Evolutionary conservation across 768 basidiomycete genomes (phyloP), one percentile per base, ranked within the genome.

Genomic region (Russula vinacea): DNA sequence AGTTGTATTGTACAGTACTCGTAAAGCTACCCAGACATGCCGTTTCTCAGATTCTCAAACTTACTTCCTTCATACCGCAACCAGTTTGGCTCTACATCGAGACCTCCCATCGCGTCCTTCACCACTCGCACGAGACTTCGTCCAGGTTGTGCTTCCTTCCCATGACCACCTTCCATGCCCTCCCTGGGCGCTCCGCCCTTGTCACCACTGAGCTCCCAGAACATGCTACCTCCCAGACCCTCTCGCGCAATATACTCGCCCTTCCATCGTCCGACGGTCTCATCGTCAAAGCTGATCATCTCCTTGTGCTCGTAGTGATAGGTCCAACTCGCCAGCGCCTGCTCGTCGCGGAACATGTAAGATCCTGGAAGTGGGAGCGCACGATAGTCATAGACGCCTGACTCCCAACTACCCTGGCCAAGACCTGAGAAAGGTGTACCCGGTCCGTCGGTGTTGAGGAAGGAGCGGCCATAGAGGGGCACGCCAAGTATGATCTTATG

Each of bases 391-490:
- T 94, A 94, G n/a, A 86, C 83, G 16, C 90, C 90, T 53, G 82
- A 76, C 73, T 98, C 96, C 96, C 96, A 98, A 50, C 83, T 89
- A 39, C 96, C 96, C 55, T 79, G 83, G 5, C 96, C 97, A 50
- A 91, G 73, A 35, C 96, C 95, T 14, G 82, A 82, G 77, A 88
- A 99, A 0, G 89, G 79, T 16, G 78, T 72, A 0, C 93, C 94
- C 6, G 92, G 90, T 0, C 96, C 96, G 51, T 83, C 76, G 0
- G 94, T 94, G 71, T 88, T 85, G 72, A 85, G 78, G 79, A 99
- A 99, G 47, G 90, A 89, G 29, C 96, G 85, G 1, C 97, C 97
- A 69, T 98, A 99, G 5, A 97, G 80, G 0, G 97, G 97, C 52
- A 98, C 83, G 13, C 96, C 96, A 63, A 98, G 76, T 57, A 98